phyloP scores from a whole-genome alignment of 164 flowering plant species.

The Piper longum region DNA sequence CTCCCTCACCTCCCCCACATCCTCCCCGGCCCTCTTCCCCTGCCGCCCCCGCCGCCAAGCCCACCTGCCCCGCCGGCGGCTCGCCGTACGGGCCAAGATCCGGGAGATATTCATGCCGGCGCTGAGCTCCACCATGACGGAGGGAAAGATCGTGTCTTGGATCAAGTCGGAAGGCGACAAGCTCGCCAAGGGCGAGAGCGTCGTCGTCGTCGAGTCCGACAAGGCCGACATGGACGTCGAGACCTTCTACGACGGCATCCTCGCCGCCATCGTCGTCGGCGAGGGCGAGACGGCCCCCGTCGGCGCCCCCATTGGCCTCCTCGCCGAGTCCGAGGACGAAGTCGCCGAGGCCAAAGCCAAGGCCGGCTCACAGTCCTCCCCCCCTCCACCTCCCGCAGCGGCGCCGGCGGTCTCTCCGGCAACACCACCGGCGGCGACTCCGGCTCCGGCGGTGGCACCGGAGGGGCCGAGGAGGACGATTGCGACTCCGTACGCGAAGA shows the following conservation, averaged over 20 bases:
- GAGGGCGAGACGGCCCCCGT: slow-evolving; percentile 84
- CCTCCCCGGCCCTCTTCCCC: slow-evolving; percentile 3
- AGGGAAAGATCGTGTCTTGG: slow-evolving; percentile 92
- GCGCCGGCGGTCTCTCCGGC: slow-evolving; percentile 13
- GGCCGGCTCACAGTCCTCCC: slow-evolving; percentile 8
- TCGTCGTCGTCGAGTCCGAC: slow-evolving; percentile 90
- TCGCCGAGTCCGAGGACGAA: slow-evolving; percentile 77
- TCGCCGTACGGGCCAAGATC: slow-evolving; percentile 41
- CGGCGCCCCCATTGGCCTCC: slow-evolving; percentile 72
- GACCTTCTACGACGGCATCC: slow-evolving; percentile 82
- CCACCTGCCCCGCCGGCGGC: not conserved
- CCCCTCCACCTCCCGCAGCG: slow-evolving; percentile 20
- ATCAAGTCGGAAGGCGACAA: slow-evolving; percentile 77
- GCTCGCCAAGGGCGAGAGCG: slow-evolving; percentile 81
- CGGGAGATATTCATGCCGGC: slow-evolving; percentile 98
- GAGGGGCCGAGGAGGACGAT: slow-evolving; percentile 47
- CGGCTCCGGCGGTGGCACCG: slow-evolving; percentile 7
- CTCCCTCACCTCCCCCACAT: slow-evolving; percentile 5
- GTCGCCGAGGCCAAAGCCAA: slow-evolving; percentile 55
- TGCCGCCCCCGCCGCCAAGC: slow-evolving; percentile 2
- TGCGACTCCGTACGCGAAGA: slow-evolving; percentile 75
- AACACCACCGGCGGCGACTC: slow-evolving; percentile 3
- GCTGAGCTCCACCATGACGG: slow-evolving; percentile 92
- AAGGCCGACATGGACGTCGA: slow-evolving; percentile 97
- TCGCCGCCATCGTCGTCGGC: slow-evolving; percentile 74